These are phyloP conservation scores for Simplicillium sp. DNA, from an alignment of 2,329 filamentous ascomycete species.

Conservation along the genomic window DNA sequence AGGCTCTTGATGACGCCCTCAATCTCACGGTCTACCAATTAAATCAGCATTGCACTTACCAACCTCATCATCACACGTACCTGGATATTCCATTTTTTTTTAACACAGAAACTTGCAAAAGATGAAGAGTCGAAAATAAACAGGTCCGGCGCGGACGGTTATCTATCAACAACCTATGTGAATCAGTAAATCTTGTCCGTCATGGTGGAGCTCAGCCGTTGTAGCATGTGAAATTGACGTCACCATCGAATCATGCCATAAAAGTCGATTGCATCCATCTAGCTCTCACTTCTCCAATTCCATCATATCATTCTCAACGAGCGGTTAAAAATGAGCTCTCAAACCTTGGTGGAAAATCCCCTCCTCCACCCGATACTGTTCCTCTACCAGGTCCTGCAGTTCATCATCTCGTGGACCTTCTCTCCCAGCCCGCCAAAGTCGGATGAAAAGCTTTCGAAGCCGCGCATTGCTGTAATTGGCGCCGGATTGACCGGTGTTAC, in stretches of 20 bases:
- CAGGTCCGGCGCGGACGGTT: too few relatives aligned
- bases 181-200: too few relatives aligned
- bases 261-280: neutral
- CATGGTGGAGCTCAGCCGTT: neutral
- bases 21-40: constrained; percentile 35
- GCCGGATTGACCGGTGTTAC: constrained; percentile 68
- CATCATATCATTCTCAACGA: too few relatives aligned
- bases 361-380: constrained; percentile 48
- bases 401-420: constrained; percentile 52
- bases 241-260: neutral
- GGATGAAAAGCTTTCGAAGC: constrained; percentile 43
- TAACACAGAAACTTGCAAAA: too few relatives aligned
- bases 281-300: too few relatives aligned
- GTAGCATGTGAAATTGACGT: neutral
- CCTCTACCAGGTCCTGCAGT: constrained; percentile 57
- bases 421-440: constrained; percentile 60
- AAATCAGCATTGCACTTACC: too few relatives aligned
- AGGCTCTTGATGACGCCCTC: constrained; percentile 56
- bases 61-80: too few relatives aligned
- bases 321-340: constrained; percentile 18
- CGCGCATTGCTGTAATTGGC: constrained; percentile 60
- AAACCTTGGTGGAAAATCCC: constrained; percentile 25
- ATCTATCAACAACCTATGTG: too few relatives aligned
- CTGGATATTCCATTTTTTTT: too few relatives aligned
- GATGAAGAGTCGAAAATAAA: too few relatives aligned